phyloP scores from a whole-genome alignment of 2,329 filamentous ascomycete genomes.

The Lizonia empirigonia region DNA sequence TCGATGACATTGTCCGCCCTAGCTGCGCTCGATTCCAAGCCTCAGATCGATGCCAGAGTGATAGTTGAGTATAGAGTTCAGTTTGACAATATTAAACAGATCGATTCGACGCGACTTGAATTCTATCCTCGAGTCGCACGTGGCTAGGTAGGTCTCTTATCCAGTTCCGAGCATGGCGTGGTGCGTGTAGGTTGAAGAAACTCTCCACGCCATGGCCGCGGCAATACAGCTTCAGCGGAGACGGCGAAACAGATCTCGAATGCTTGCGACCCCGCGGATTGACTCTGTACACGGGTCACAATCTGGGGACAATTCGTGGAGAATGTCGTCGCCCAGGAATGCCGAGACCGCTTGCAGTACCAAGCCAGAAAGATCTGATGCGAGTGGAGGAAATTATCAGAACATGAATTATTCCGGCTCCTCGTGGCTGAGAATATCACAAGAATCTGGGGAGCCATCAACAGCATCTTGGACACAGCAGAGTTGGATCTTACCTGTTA shows the following conservation, averaged over 20 bases:
- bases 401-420: constrained; percentile 15
- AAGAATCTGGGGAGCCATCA: constrained; percentile 10
- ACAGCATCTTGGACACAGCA: constrained; percentile 9
- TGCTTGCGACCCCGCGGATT: constrained; percentile 7
- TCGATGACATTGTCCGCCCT: neutral
- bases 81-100: neutral
- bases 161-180: neutral
- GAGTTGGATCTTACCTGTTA: constrained; percentile 5
- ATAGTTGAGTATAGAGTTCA: neutral
- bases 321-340: constrained; percentile 14
- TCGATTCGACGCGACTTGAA: neutral
- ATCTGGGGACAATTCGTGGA: constrained; percentile 21
- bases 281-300: constrained; percentile 3
- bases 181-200: neutral
- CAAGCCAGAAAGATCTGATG: constrained; percentile 8
- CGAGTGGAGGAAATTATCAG: constrained; percentile 13
- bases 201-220: neutral
- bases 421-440: constrained; percentile 14
- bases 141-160: neutral
- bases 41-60: neutral
- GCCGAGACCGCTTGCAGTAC: constrained; percentile 16
- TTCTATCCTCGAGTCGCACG: neutral
- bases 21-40: neutral
- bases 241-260: constrained; percentile 4
- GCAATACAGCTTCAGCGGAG: neutral